Conservation (phyloP, 75 land plant genomes). For the Sequoia sempervirens region DNA sequence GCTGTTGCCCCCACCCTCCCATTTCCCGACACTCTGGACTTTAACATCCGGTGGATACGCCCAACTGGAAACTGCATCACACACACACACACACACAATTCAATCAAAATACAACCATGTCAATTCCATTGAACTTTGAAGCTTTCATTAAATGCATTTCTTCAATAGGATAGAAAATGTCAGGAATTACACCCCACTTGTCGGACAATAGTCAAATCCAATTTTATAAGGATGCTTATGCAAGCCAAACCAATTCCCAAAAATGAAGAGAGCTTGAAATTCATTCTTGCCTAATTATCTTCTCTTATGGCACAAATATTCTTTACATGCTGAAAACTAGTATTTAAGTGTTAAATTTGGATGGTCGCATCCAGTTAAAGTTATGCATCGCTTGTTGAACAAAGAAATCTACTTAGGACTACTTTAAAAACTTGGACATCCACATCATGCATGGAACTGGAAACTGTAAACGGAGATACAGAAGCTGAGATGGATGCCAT, state of each 20-base stretch:
- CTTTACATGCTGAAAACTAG: background rate
- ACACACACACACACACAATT: background rate
- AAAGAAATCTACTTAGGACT: too few species aligned
- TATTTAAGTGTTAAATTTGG: background rate
- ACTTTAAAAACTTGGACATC: too few species aligned
- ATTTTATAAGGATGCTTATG: too few species aligned
- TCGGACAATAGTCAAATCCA: too few species aligned
- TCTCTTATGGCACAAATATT: background rate
- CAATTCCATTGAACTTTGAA: background rate
- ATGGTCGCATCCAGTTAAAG: background rate
- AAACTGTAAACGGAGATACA: too few species aligned
- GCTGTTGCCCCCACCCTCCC: conserved; percentile 64
- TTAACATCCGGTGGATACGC: conserved; percentile 38
- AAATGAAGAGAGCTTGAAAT: too few species aligned
- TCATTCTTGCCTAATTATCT: too few species aligned
- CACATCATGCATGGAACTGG: too few species aligned
- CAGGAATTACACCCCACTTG: too few species aligned
- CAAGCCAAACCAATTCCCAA: too few species aligned
- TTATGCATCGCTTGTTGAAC: too few species aligned
- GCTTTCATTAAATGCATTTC: background rate
- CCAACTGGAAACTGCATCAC: conserved; percentile 43
- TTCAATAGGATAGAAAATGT: background rate
- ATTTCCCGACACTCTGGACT: conserved; percentile 37
- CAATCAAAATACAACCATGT: background rate
- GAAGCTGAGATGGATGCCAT: too few species aligned